Evolutionary conservation across 2,329 filamentous ascomycete species (phyloP), one percentile per base, ranked within the genome.

Genomic region (Diaporthe citriasiana): DNA sequence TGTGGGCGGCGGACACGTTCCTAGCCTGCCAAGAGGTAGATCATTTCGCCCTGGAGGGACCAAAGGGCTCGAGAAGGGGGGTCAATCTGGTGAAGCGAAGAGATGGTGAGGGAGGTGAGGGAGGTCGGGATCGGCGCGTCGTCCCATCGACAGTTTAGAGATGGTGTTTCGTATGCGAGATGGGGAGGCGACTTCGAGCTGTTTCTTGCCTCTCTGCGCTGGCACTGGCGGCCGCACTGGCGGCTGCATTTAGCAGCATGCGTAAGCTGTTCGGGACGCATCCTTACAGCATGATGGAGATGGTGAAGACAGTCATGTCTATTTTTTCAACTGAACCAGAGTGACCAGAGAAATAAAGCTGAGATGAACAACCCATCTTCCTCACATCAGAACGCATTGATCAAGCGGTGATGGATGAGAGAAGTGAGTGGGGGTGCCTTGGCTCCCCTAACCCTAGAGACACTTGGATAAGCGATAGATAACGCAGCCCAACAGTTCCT

Each of bases 161-260:
- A 69, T 65, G 70, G n/a, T 57, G 73, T 72, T 74, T 74, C 70
- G 59, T 60, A 45, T 66, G 45, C 40, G 17, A 22, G 51, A 70
- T 33, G 63, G 55, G 55, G 55, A 71, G 56, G 45, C 55, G n/a
- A 51, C 40, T 30, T 13, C 7, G 56, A 53, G 42, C 25, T 66
- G 38, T 50, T 51, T 66, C 27, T 38, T 35, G n/a, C 19, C 9
- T 35, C 42, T 51, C 45, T 50, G 45, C 6, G 22, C 45, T 51
- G 60, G 60, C 60, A 51, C 45, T 50, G 45, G 60, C 45, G 45
- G 45, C 45, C 22, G 40, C 40, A 9, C 10, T 47, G 45, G 45
- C 45, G 45, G 45, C 45, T 47, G 19, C 45, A 47, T 19, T 22
- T 22, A 19, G 8, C 19, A 27, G 42, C 30, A 51, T 66, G 60